Percentiles rank a stretch among this genome's conserved stretches.
phyloP scores from a whole-genome alignment of 208 protist species.

The Acanthamoeba lenticulata region DNA sequence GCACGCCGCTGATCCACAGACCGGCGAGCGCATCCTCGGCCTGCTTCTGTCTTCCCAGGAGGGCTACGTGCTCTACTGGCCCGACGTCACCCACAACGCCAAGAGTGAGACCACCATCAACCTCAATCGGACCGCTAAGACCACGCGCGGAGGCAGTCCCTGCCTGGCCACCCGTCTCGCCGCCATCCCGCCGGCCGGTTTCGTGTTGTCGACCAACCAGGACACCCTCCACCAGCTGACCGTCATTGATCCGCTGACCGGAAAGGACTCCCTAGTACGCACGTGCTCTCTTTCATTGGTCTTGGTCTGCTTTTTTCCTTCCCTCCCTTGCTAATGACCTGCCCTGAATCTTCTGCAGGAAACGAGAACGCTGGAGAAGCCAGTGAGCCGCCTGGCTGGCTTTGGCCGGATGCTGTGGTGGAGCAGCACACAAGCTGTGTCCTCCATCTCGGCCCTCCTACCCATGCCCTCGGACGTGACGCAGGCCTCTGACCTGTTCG shows the following conservation, averaged over 20 bases:
- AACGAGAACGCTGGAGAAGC: slow-evolving; percentile 12
- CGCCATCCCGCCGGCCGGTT: slow-evolving; percentile 12
- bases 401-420: slow-evolving; percentile 23
- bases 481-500: background rate
- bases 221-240: slow-evolving; percentile 18
- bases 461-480: background rate
- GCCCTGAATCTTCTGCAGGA: background rate
- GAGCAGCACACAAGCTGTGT: background rate
- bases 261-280: slow-evolving; percentile 14
- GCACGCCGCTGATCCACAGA: background rate
- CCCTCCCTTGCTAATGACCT: too few species aligned
- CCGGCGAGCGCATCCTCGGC: background rate
- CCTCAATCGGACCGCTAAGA: background rate
- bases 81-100: background rate
- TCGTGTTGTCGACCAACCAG: background rate
- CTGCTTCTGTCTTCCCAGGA: background rate
- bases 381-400: background rate
- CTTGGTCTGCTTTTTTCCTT: background rate
- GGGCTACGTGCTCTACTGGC: slow-evolving; percentile 41
- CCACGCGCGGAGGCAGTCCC: background rate
- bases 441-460: slow-evolving; percentile 12
- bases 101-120: slow-evolving; percentile 26
- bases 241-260: background rate
- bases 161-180: background rate
- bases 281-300: background rate